A percentile compares a stretch with the other conserved stretches of the same genome.
Evolutionary conservation across 2,329 filamentous ascomycete species (phyloP).

Genomic region (Nigrospora osmanthi): DNA sequence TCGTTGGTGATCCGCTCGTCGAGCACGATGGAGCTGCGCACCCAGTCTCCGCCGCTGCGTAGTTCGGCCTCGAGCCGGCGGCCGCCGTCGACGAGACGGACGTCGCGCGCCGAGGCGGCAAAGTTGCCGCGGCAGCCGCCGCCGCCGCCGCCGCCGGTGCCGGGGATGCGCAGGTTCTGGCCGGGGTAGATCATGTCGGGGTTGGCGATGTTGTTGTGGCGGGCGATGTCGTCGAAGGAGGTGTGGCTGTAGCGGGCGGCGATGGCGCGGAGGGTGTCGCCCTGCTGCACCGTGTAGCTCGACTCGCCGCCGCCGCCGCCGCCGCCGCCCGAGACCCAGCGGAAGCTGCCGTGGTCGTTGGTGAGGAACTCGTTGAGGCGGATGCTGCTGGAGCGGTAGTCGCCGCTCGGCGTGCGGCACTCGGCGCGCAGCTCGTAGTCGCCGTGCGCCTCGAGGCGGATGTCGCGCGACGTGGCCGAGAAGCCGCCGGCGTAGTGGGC

Average conservation of each 20-base stretch:
- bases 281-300: conserved; percentile 26
- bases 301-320: conserved; percentile 13
- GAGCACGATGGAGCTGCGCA: conserved; percentile 1
- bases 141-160: not conserved
- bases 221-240: conserved; percentile 29
- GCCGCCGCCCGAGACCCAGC: conserved; percentile 10
- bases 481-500: conserved; percentile 28
- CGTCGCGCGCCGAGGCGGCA: conserved; percentile 7
- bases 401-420: conserved; percentile 6
- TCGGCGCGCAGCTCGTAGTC: conserved; percentile 10
- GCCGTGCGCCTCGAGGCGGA: conserved; percentile 4
- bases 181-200: conserved; percentile 34
- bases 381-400: conserved; percentile 7
- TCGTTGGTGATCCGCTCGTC: conserved; percentile 5
- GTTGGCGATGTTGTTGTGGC: conserved; percentile 29
- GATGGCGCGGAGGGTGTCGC: conserved; percentile 32
- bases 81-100: conserved; percentile 7
- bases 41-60: conserved; percentile 1
- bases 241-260: conserved; percentile 19
- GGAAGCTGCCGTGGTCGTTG: conserved; percentile 8
- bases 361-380: conserved; percentile 9
- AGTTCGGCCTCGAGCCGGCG: conserved; percentile 5
- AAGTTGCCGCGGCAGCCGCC: conserved; percentile 6
- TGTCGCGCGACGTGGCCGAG: conserved; percentile 3
- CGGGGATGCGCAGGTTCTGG: conserved; percentile 28